phyloP scores from a whole-genome alignment of 2,329 filamentous ascomycete genomes.

The Aspergillus cejpii region DNA sequence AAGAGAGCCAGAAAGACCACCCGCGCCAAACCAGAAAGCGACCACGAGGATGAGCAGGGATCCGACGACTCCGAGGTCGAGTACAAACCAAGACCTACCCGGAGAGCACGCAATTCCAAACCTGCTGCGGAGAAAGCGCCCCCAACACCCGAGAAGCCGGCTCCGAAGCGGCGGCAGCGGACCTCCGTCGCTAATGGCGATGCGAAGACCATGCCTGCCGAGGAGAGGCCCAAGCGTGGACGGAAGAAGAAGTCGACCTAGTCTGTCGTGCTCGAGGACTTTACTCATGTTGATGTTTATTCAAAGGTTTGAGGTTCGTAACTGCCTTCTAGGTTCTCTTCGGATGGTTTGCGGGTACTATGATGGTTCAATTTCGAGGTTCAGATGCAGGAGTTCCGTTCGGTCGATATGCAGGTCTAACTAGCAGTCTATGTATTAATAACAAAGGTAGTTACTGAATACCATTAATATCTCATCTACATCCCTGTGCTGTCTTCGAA shows the following conservation, averaged over 20 bases:
- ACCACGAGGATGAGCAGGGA: slow-evolving; percentile 3
- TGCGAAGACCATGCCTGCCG: slow-evolving; percentile 12
- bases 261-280: neutral
- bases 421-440: neutral
- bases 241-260: slow-evolving; percentile 17
- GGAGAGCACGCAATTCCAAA: slow-evolving; percentile 18
- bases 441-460: neutral
- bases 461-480: too few relatives aligned
- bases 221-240: slow-evolving; percentile 23
- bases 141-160: slow-evolving; percentile 2
- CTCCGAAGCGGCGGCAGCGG: slow-evolving; percentile 14
- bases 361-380: neutral
- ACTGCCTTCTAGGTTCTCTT: neutral
- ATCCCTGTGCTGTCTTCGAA: too few relatives aligned
- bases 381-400: neutral
- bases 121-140: slow-evolving; percentile 6
- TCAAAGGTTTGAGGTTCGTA: neutral
- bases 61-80: slow-evolving; percentile 10
- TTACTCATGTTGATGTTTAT: neutral
- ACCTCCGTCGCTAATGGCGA: slow-evolving; percentile 12
- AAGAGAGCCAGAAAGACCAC: slow-evolving; percentile 12
- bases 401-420: neutral
- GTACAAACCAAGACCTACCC: slow-evolving; percentile 13
- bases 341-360: neutral
- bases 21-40: slow-evolving; percentile 9